Evolutionary conservation across 768 basidiomycete species (phyloP), one percentile per base, ranked within the genome.

Genomic region (Mycena pura): DNA sequence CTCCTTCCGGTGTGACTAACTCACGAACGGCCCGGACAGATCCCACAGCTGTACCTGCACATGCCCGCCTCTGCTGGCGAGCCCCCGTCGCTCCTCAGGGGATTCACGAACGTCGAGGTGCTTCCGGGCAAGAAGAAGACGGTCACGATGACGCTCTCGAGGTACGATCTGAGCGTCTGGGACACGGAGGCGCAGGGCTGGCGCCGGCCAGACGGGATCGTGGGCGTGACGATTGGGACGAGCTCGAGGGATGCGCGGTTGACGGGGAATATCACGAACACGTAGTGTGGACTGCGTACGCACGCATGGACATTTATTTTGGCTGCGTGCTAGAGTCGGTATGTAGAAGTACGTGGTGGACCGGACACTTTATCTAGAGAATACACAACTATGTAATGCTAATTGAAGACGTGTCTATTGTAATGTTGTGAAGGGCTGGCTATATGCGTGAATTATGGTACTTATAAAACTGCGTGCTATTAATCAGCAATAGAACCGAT

Each of bases 151-250:
- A 81, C 78, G 8, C 76, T 93, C 29, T 87, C 90, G 14, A 79
- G 88, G 32, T 87, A 91, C 66, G 88, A 90, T 64, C 67, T 92
- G 66, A 89, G 86, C 21, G 81, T 91, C 54, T 94, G 92, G 93
- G 90, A 94, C 72, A 84, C 82, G 1, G 82, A 74, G 10, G 77
- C 79, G 24, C 93, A 95, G 72, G 86, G 89, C 3, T 95, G 93
- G 92, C 77, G 78, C 62, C 85, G 83, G 64, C 92, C 93, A 1
- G 68, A 74, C 2, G 92, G 91, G 2, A 78, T 70, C 39, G 86
- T 91, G 68, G 75, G 75, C 21, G 80, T 95, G 48, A 82, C 84
- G 6, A 75, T 92, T 36, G 91, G 91, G 17, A 80, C 84, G 60
- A 92, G 90, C 69, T 90, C 89, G 68, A 77, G 90, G 59, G 84